phyloP scores from a whole-genome alignment of 2,329 filamentous ascomycete species.

The Periconia sp. region DNA sequence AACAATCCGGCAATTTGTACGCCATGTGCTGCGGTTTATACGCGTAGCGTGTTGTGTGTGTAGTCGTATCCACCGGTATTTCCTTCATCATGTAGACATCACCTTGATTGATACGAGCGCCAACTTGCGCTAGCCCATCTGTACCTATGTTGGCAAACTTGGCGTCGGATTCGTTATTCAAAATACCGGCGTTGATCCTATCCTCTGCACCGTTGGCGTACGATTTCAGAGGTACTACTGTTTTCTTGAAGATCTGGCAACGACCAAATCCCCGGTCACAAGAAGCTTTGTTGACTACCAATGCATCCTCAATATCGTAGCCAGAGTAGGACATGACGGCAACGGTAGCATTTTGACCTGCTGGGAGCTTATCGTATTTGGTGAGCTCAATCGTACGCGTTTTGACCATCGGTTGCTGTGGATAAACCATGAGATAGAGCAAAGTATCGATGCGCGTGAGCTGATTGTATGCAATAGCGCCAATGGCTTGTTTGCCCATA shows the following conservation, averaged over 20 bases:
- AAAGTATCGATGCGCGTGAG: slow-evolving; percentile 96
- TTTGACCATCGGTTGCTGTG: slow-evolving; percentile 96
- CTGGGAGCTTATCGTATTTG: slow-evolving; percentile 95
- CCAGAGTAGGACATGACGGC: slow-evolving; percentile 99
- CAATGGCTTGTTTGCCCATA: slow-evolving; percentile 99
- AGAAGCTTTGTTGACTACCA: slow-evolving; percentile 95
- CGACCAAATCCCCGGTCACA: slow-evolving; percentile 93
- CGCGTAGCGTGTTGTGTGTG: slow-evolving; percentile 67
- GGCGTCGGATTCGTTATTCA: slow-evolving; percentile 51
- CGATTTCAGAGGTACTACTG: slow-evolving; percentile 80
- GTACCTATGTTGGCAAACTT: slow-evolving; percentile 71
- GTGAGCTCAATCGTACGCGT: slow-evolving; percentile 95
- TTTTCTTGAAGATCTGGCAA: slow-evolving; percentile 98
- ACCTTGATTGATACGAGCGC: slow-evolving; percentile 73
- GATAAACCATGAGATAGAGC: slow-evolving; percentile 95
- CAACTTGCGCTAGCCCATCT: slow-evolving; percentile 89
- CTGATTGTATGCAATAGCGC: slow-evolving; percentile 96
- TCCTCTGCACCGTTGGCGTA: slow-evolving; percentile 79
- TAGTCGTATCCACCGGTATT: slow-evolving; percentile 75
- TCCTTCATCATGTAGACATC: slow-evolving; percentile 92
- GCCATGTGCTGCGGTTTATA: slow-evolving; percentile 68
- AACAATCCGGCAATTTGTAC: slow-evolving; percentile 81
- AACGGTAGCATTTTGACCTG: slow-evolving; percentile 94
- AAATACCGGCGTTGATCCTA: slow-evolving; percentile 48
- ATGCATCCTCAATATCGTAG: slow-evolving; percentile 98